These are phyloP conservation scores for Nicotiana rustica DNA, from an alignment of 305 asterid species.

Conservation along the genomic window DNA sequence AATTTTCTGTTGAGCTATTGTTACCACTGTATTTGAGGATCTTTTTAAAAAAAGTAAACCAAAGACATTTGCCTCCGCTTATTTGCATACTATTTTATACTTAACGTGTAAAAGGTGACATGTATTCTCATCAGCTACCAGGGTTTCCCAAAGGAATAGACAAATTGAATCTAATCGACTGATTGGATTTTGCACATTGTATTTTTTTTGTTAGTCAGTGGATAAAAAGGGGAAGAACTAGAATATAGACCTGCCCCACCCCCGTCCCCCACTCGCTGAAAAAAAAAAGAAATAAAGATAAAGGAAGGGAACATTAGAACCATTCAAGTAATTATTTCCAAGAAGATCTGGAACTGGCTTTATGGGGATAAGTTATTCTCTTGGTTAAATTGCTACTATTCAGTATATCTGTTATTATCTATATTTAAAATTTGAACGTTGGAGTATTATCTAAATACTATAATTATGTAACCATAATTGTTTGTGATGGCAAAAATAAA, in stretches of 20 bases:
- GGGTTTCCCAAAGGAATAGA: background rate
- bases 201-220: conserved; percentile 1
- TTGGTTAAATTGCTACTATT: background rate
- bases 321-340: background rate
- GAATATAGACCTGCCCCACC: background rate
- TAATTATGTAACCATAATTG: background rate
- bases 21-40: background rate
- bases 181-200: conserved; percentile 28
- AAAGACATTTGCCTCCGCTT: conserved; percentile 1
- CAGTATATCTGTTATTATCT: background rate
- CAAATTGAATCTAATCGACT: background rate
- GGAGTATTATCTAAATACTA: background rate
- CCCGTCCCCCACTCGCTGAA: background rate
- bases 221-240: background rate
- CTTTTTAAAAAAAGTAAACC: background rate
- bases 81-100: background rate
- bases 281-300: background rate
- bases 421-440: background rate
- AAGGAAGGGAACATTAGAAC: background rate
- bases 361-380: background rate
- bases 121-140: conserved; percentile 5
- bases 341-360: background rate
- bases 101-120: conserved; percentile 7
- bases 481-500: background rate
- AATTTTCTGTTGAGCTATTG: background rate